Evolutionary conservation across 768 basidiomycete genomes (phyloP), one percentile per base, ranked within the genome.

Genomic region (Chalciporus piperatus): DNA sequence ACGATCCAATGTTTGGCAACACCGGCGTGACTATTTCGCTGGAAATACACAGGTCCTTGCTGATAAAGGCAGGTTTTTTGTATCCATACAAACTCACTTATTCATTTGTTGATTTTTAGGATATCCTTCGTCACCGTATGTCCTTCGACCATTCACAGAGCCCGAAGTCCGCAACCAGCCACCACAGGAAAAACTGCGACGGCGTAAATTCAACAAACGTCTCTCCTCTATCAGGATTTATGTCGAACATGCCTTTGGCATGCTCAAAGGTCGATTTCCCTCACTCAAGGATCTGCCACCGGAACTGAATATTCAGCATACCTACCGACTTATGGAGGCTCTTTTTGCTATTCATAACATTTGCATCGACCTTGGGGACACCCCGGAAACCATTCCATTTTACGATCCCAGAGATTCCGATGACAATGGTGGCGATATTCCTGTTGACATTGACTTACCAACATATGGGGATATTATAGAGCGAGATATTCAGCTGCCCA

Each of bases 181-280:
- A 17, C 52, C 45, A 5, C 13, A 16, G 3, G 50, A 55, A 5
- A 28, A 51, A n/a, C 14, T 43, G 20, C 54, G 47, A 7, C 58
- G 54, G 46, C 56, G 51, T 2, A 46, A 48, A 4, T 68, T 62
- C 28, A 66, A 66, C 40, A 32, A 42, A 3, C 43, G 25, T 8
- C 60, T 68, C 3, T 66, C 64, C 8, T 33, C 16, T 0, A 32
- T 60, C 4, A 55, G 56, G 2, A 64, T 66, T 25, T 12, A n/a
- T 20, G 52, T 65, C n/a, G 63, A 70, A 46, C 69, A 70, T 57
- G 50, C 60, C 11, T 70, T 70, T 60, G 66, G 67, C 3, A 20
- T 52, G 3, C 45, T 67, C n/a, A 69, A 70, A 41, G 69, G 63
- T 7, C 51, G 60, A 11, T 69, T 70, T 50, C 63, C 52, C 0